Conservation (phyloP, 306 rosid species). For the Canavalia gladiata region DNA sequence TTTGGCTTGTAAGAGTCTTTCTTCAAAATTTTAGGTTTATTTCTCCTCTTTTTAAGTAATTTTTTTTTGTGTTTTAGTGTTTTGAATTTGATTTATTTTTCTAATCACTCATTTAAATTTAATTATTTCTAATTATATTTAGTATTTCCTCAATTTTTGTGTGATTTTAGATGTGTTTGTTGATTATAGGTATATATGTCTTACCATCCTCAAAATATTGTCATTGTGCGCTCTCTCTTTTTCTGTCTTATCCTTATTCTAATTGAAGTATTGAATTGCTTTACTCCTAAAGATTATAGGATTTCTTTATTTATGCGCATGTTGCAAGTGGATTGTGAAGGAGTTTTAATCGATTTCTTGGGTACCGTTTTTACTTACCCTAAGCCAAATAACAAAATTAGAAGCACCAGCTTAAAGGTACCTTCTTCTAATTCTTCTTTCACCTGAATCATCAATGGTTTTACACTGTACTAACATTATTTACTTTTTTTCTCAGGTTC, state of each 20-base stretch:
- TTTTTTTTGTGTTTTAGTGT: too few species aligned
- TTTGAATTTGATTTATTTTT: too few species aligned
- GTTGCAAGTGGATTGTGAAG: conserved; percentile 77
- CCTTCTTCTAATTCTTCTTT: conserved; percentile 4
- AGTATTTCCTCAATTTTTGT: too few species aligned
- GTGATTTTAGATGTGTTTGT: too few species aligned
- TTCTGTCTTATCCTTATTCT: background rate
- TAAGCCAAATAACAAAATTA: conserved; percentile 85
- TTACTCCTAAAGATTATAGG: conserved; percentile 16
- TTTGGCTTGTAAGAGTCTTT: too few species aligned
- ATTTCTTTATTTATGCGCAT: background rate
- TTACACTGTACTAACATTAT: conserved; percentile 5
- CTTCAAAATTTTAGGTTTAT: too few species aligned
- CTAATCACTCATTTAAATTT: too few species aligned
- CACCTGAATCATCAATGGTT: background rate
- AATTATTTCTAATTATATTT: too few species aligned
- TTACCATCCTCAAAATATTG: conserved; percentile 58
- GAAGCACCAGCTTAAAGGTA: conserved; percentile 84
- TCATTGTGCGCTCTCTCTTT: conserved; percentile 62
- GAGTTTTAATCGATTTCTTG: conserved; percentile 65
- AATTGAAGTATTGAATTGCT: background rate
- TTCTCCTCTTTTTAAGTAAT: too few species aligned
- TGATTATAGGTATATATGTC: conserved; percentile 51
- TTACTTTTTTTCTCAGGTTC: conserved; percentile 63
- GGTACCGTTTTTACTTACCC: conserved; percentile 81